phyloP scores from a whole-genome alignment of 1,139 yeast genomes.

The Saccharomyces hybrid region DNA sequence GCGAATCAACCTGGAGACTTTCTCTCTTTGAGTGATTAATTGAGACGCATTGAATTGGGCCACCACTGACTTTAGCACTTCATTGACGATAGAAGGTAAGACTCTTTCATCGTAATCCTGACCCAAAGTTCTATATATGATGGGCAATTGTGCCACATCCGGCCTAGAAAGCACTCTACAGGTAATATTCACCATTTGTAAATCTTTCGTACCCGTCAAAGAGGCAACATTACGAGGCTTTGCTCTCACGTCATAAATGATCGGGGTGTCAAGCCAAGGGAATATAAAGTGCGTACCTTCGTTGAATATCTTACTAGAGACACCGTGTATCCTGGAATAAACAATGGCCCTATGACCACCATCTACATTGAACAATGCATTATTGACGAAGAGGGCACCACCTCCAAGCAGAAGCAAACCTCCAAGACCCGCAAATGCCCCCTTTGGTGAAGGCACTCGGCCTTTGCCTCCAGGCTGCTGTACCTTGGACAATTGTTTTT shows the following conservation, averaged over 20 bases:
- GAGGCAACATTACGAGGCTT: conserved; percentile 97
- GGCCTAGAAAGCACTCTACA: conserved; percentile 96
- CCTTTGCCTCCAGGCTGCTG: conserved; percentile 33
- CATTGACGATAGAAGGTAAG: conserved; percentile 92
- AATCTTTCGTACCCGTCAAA: conserved; percentile 93
- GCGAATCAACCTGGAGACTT: conserved; percentile 83
- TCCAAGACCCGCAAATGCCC: conserved; percentile 69
- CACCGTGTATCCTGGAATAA: conserved; percentile 82
- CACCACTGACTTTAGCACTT: conserved; percentile 91
- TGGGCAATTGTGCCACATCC: conserved; percentile 66
- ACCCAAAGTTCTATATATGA: conserved; percentile 85
- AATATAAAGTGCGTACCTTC: conserved; percentile 94
- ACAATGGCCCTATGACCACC: conserved; percentile 99
- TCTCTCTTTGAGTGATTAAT: conserved; percentile 95
- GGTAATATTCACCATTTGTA: conserved; percentile 97
- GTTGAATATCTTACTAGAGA: conserved; percentile 69
- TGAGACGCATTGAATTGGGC: conserved; percentile 98
- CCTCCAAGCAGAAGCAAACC: conserved; percentile 72
- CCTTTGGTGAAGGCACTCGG: conserved; percentile 36
- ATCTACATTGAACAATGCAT: conserved; percentile 86
- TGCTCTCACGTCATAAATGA: conserved; percentile 91
- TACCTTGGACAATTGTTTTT: conserved; percentile 26
- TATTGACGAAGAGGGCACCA: conserved; percentile 56
- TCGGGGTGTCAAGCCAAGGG: conserved; percentile 94
- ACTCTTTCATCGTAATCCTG: conserved; percentile 93